Base-by-base conservation (phyloP, 495 filamentous ascomycete genomes). In the Xylaria curta region DNA sequence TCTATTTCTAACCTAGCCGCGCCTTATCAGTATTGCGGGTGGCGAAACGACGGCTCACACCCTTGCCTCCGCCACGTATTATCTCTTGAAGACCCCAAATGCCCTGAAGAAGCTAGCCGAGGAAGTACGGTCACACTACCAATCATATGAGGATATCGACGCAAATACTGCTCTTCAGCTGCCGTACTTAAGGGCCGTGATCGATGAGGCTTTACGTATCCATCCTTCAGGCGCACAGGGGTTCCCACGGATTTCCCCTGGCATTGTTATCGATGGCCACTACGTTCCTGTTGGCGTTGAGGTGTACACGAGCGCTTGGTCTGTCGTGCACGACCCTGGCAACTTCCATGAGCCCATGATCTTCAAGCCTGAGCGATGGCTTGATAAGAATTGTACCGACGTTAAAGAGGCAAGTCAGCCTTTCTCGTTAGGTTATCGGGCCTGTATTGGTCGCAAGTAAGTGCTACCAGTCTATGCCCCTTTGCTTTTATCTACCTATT, bases 11-110 rank as follows among this genome's bases (percentile, higher is more conserved):
- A 33, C 31, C 31, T 2, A 33, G 31, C 31, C 31, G 31, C 31
- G 31, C 31, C 31, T 33, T 33, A 33, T 33, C 31, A 33, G 31
- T 33, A 76, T 82, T 26, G 86, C 86, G 0, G 87, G 87, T 1
- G 81, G 76, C 47, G 86, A 87, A 67, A 88, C 85, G 0, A 86
- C 82, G 0, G 84, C 85, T 0, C 84, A 81, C 0, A 38, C 79
- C 0, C 73, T 88, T 0, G 78, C 82, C 1, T 82, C 80, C 2
- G 68, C 76, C 0, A 78, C 81, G 0, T 85, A 81, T 46, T 81
- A 75, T 46, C 54, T 87, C 0, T 69, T 84, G 1, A 76, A 54
- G 3, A 76, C 79, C 47, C 78, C 82, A 0, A 58, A 66, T 0
- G 69, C 65, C 0, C 26, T 79, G 26, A 21, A 73, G 10, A 85